Evolutionary conservation across 106 monocot species (phyloP), one percentile per base, ranked within the genome.

Genomic region (Amphibolis antarctica): DNA sequence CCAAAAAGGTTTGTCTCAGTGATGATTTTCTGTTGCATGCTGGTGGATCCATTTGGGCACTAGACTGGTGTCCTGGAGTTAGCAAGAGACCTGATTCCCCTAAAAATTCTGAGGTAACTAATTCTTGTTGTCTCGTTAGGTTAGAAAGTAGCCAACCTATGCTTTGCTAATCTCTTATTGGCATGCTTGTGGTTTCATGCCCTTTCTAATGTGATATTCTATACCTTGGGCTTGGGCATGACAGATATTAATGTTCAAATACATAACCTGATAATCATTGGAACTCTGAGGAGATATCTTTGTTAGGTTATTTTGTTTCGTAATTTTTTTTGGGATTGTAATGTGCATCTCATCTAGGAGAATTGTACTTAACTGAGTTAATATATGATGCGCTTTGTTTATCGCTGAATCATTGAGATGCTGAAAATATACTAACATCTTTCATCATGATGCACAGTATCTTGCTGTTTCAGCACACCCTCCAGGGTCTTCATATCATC

Each of bases 381-480:
- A 12, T 49, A n/a, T 52, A 20, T 20, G 0, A 52, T 20, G 0
- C 20, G n/a, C 2, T 52, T 52, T 10, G 22, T 6, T 20, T 18
- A 24, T 56, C 11, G 7, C 7, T 56, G 28, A 21, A 28, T 1
- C 25, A 27, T 13, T 56, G 7, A 27, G 13, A 49, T 24, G 10
- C 25, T 25, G 11, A 56, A 56, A 56, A 28, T 56, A 14, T 56
- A 25, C 55, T 56, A 56, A 56, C 55, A 24, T 42, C 5, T 60
- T 10, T 60, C 17, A 18, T 60, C n/a, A 60, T 60, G 42, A 26
- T 22, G 31, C 10, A 31, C 76, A 93, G 94, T 86, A 86, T 76
- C 86, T 94, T 74, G 89, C 94, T 24, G 79, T 94, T 71, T 47
- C 89, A 79, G 89, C 83, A 58, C 94, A 94, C 53, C 86, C 94